Conservation (phyloP, 345 rosid species). For the Eucalyptus leucophloia region DNA sequence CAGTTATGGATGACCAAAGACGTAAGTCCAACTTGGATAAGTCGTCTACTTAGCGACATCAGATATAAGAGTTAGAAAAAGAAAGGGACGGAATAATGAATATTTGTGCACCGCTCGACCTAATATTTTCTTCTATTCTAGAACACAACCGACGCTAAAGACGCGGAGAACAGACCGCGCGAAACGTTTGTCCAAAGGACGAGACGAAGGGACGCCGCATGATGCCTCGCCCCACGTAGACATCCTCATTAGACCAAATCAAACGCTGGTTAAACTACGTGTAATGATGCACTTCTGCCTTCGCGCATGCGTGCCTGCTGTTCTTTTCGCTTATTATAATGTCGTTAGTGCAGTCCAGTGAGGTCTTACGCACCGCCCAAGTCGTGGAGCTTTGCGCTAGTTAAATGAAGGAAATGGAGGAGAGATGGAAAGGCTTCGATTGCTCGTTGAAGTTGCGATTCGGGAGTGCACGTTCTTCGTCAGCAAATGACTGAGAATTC, state of each 20-base stretch:
- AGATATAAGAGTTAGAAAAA: background rate
- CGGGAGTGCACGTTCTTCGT: background rate
- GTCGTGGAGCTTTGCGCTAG: background rate
- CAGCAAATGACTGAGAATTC: background rate
- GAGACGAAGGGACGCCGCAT: background rate
- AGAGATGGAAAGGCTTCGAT: background rate
- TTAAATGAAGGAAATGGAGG: background rate
- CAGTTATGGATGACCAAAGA: background rate
- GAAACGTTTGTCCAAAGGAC: background rate
- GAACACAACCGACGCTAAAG: background rate
- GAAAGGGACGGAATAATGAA: background rate
- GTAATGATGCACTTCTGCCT: background rate
- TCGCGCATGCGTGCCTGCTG: background rate
- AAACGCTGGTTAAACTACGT: background rate
- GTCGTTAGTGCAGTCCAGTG: background rate
- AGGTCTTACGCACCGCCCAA: background rate
- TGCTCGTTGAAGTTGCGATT: background rate
- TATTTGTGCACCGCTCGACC: background rate
- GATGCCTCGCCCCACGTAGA: background rate
- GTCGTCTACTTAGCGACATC: rapidly evolving
- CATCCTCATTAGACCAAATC: background rate
- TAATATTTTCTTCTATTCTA: background rate
- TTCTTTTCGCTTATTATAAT: background rate
- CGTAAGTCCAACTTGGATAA: background rate
- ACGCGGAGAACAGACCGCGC: background rate